These are phyloP conservation scores for Vicia sativa DNA, from an alignment of 306 rosid species.

Conservation along the genomic window DNA sequence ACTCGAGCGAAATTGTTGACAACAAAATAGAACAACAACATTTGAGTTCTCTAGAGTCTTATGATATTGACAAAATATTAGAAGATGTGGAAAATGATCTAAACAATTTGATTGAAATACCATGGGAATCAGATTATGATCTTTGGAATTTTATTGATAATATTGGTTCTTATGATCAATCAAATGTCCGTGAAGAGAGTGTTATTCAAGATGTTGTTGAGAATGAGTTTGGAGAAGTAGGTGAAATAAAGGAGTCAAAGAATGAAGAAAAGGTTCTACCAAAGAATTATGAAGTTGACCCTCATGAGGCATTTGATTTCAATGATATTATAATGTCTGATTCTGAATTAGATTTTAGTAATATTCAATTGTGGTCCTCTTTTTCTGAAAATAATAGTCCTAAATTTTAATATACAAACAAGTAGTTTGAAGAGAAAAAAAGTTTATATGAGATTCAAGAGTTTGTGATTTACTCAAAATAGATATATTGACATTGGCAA, in stretches of 20 bases:
- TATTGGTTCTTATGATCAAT: conserved; percentile 31
- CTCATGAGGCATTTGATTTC: conserved; percentile 34
- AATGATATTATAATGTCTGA: conserved; percentile 39
- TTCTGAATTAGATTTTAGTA: conserved; percentile 37
- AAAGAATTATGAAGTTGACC: conserved; percentile 38
- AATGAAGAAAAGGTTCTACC: conserved; percentile 27
- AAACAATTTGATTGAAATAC: conserved; percentile 39
- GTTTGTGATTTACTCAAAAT: conserved; percentile 35
- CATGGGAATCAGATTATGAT: conserved; percentile 58
- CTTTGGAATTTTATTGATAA: conserved; percentile 73
- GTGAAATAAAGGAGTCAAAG: conserved; percentile 38
- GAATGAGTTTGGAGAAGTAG: conserved; percentile 63
- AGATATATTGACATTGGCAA: conserved; percentile 39
- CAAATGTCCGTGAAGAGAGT: conserved; percentile 39
- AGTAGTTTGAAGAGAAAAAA: conserved; percentile 1
- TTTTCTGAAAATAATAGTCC: conserved; percentile 38
- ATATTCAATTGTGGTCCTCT: conserved; percentile 45
- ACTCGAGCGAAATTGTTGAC: conserved; percentile 35
- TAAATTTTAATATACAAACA: conserved; percentile 23
- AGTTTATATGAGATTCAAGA: conserved; percentile 28
- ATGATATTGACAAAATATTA: conserved; percentile 31
- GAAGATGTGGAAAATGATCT: conserved; percentile 51
- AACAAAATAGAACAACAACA: conserved; percentile 37
- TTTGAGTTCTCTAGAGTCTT: conserved; percentile 37
- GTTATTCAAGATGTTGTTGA: conserved; percentile 39